Percentiles rank a stretch among this genome's conserved stretches.
phyloP scores from a whole-genome alignment of 257 asterid genomes.

The Salvia splendens region DNA sequence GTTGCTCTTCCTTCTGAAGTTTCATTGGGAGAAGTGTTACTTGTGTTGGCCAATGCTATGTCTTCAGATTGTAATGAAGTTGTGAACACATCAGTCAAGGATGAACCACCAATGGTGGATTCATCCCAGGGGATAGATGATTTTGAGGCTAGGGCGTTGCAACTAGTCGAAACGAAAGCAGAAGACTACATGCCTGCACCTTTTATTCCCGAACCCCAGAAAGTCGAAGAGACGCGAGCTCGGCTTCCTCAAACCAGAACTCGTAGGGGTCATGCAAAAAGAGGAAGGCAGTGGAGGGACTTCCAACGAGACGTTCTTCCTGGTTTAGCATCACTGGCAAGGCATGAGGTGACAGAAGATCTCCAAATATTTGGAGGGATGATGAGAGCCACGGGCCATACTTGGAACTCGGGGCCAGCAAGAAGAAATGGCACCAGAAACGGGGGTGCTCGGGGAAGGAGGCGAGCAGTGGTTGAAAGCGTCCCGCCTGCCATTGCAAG shows the following conservation, averaged over 20 bases:
- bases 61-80: conserved; percentile 33
- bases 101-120: conserved; percentile 15
- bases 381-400: conserved; percentile 75
- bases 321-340: conserved; percentile 68
- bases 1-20: conserved; percentile 25
- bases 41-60: conserved; percentile 43
- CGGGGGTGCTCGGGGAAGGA: conserved; percentile 62
- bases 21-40: conserved; percentile 31
- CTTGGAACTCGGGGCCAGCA: conserved; percentile 55
- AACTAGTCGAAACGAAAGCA: conserved; percentile 60
- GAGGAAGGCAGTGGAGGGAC: conserved; percentile 88
- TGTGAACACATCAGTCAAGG: conserved; percentile 20
- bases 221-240: conserved; percentile 43
- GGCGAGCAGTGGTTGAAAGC: conserved; percentile 49
- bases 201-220: conserved; percentile 45
- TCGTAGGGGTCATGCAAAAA: conserved; percentile 78
- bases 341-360: conserved; percentile 90
- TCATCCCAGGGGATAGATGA: conserved; percentile 56
- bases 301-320: conserved; percentile 90
- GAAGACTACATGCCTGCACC: conserved; percentile 71
- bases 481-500: conserved; percentile 26
- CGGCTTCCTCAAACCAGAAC: conserved; percentile 39
- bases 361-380: conserved; percentile 80
- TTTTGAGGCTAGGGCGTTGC: conserved; percentile 74
- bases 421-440: conserved; percentile 63